Conservation (phyloP, 2,329 filamentous ascomycete genomes). For the Fusarium sp. region DNA sequence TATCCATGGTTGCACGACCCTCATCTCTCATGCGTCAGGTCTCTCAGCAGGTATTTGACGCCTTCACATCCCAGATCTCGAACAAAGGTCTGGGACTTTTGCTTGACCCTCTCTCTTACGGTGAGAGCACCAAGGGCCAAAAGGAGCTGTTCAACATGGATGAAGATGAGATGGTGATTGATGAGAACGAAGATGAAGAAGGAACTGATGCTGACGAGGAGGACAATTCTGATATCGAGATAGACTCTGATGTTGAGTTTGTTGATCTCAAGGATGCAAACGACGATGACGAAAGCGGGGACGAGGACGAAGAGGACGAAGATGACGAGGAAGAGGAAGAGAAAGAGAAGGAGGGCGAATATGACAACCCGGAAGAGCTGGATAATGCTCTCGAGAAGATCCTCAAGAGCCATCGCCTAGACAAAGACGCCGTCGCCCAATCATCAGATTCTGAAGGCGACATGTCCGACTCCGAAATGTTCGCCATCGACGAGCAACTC, state of each 20-base stretch:
- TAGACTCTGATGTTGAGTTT: constrained; percentile 61
- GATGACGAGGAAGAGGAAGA: constrained; percentile 56
- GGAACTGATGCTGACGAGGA: constrained; percentile 55
- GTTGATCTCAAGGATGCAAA: constrained; percentile 56
- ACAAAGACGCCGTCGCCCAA: constrained; percentile 66
- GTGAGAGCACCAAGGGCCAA: constrained; percentile 84
- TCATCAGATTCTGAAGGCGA: constrained; percentile 73
- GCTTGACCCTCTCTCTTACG: constrained; percentile 75
- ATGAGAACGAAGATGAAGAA: constrained; percentile 54
- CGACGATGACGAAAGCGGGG: constrained; percentile 53
- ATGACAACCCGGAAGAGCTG: constrained; percentile 59
- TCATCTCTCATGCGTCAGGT: constrained; percentile 87
- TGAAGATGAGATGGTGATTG: constrained; percentile 66
- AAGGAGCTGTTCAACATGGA: constrained; percentile 82
- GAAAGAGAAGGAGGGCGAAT: constrained; percentile 53
- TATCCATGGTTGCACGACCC: constrained; percentile 88
- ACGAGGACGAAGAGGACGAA: constrained; percentile 54
- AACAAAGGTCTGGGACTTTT: constrained; percentile 73
- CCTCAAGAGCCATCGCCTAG: constrained; percentile 73
- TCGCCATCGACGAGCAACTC: constrained; percentile 83
- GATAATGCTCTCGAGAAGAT: constrained; percentile 81
- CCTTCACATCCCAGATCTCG: constrained; percentile 80
- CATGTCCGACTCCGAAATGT: constrained; percentile 97
- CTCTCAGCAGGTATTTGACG: constrained; percentile 86
- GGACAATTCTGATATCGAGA: constrained; percentile 58